Evolutionary conservation across 2,329 filamentous ascomycete genomes (phyloP).

Genomic region (Dissoconium aciculare): DNA sequence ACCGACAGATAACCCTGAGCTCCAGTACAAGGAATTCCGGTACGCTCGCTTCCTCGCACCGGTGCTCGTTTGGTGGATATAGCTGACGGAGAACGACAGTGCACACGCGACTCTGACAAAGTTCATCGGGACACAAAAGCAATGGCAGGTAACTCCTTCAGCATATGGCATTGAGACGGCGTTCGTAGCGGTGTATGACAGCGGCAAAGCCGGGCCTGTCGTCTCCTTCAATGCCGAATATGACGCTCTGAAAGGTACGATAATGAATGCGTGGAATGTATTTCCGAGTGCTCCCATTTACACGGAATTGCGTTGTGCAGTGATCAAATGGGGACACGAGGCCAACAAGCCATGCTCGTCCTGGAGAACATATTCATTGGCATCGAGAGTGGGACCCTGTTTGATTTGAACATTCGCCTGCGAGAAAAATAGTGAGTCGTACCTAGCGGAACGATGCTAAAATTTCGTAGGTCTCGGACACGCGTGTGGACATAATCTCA

Average conservation of each 20-base stretch:
- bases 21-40: slow-evolving; percentile 34
- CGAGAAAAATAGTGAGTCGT: too few relatives aligned
- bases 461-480: slow-evolving; percentile 24
- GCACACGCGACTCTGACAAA: slow-evolving; percentile 37
- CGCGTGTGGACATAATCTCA: slow-evolving; percentile 34
- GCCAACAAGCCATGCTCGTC: too few relatives aligned
- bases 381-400: too few relatives aligned
- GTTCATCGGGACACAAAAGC: slow-evolving; percentile 31
- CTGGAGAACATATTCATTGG: too few relatives aligned
- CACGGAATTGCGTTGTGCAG: too few relatives aligned
- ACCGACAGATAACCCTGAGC: slow-evolving; percentile 38
- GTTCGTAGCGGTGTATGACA: slow-evolving; percentile 38
- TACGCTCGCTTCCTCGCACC: too few relatives aligned
- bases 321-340: too few relatives aligned
- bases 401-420: too few relatives aligned
- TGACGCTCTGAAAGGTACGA: slow-evolving; percentile 24
- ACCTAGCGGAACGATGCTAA: too few relatives aligned
- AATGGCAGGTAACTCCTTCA: slow-evolving; percentile 38
- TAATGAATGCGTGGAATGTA: not conserved
- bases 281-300: too few relatives aligned
- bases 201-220: slow-evolving; percentile 23
- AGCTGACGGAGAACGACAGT: not conserved
- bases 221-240: slow-evolving; percentile 29
- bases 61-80: too few relatives aligned
- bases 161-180: slow-evolving; percentile 40